A percentile compares a stretch with the other conserved stretches of the same genome.
Conservation (phyloP, 2,329 filamentous ascomycete species). For the Colletotrichum neosansevieriae region DNA sequence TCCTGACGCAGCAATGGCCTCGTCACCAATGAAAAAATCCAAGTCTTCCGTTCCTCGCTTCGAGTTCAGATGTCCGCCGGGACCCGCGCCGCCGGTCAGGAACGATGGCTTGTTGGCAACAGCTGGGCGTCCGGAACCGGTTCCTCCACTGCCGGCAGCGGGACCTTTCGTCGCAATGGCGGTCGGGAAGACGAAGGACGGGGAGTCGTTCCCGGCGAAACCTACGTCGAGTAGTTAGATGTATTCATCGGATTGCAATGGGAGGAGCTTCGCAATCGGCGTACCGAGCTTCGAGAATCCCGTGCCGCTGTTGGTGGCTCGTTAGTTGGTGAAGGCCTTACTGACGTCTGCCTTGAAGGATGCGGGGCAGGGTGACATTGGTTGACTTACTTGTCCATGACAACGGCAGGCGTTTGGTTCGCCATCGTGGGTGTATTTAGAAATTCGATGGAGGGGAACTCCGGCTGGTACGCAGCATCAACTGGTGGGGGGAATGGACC, state of each 20-base stretch:
- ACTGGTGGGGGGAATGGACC: constrained; percentile 18
- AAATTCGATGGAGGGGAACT: constrained; percentile 28
- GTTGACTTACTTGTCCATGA: constrained; percentile 99
- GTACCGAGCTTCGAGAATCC: constrained; percentile 98
- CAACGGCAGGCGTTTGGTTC: constrained; percentile 99
- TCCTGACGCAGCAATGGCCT: constrained; percentile 84
- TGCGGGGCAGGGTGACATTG: constrained; percentile 46
- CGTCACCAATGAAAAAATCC: constrained; percentile 99
- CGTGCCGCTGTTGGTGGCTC: constrained; percentile 81
- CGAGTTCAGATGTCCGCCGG: constrained; percentile 82
- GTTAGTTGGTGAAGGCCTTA: constrained; percentile 40
- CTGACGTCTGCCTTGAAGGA: constrained; percentile 42
- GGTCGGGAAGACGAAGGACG: constrained; percentile 98
- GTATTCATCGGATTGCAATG: constrained; percentile 43
- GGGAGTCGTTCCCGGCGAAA: constrained; percentile 99
- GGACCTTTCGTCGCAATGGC: constrained; percentile 95
- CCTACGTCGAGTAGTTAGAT: constrained; percentile 63
- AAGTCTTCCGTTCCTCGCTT: constrained; percentile 98
- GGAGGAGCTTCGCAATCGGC: constrained; percentile 46
- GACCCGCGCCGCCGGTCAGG: constrained; percentile 88
- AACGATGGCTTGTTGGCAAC: constrained; percentile 97
- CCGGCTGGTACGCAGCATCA: constrained; percentile 35
- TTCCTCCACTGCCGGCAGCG: constrained; percentile 76
- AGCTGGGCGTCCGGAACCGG: constrained; percentile 88
- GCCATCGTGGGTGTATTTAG: constrained; percentile 73